Evolutionary conservation across 148 eudicot genomes (phyloP).

Genomic region (Fagopyrum homotropicum): DNA sequence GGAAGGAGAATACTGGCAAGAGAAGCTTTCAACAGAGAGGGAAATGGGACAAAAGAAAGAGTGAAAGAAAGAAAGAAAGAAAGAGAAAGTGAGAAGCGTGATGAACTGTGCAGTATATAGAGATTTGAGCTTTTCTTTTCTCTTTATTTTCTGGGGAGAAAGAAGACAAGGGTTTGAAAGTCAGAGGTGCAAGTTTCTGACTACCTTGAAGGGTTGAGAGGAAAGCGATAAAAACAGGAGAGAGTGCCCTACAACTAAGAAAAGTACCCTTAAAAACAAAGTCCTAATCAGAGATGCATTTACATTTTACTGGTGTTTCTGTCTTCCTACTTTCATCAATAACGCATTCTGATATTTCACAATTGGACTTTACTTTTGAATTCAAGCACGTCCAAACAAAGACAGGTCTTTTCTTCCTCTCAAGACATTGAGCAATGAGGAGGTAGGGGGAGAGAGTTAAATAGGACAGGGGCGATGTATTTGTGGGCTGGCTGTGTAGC

Average conservation of each 20-base stretch:
- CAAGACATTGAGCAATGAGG: neutral
- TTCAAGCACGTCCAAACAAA: neutral
- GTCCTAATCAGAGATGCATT: constrained; percentile 15
- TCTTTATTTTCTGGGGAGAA: neutral
- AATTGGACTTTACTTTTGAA: constrained; percentile 1
- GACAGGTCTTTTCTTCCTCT: neutral
- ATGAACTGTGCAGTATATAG: constrained; percentile 12
- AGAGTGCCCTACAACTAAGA: neutral
- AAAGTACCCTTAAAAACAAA: neutral
- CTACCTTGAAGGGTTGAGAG: neutral
- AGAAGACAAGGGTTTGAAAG: constrained; percentile 9
- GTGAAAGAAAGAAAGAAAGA: constrained; percentile 10
- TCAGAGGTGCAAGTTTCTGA: constrained; percentile 15
- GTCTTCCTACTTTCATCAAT: constrained; percentile 5
- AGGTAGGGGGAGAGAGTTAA: neutral
- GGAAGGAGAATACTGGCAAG: neutral
- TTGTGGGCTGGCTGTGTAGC: neutral
- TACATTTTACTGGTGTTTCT: neutral
- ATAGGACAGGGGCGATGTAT: neutral
- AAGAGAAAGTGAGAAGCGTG: constrained; percentile 19
- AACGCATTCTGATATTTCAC: neutral
- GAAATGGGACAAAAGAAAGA: constrained; percentile 16
- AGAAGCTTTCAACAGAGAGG: constrained; percentile 12
- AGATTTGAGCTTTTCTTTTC: constrained; percentile 12
- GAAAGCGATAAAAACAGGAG: neutral